Conservation (phyloP, 345 rosid genomes). For the Eucalyptus pumila region DNA sequence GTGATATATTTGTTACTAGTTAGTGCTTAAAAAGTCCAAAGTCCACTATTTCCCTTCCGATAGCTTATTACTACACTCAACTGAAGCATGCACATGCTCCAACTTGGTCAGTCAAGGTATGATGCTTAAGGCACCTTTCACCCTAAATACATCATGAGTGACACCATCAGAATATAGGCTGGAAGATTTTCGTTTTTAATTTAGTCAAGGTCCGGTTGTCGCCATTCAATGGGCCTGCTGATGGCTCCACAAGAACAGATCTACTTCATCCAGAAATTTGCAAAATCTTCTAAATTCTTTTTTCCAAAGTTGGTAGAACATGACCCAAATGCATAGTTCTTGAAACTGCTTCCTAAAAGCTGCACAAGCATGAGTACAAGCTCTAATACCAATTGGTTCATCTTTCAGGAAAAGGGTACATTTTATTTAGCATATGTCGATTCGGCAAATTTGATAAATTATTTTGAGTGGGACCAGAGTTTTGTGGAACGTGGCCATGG, state of each 20-base stretch:
- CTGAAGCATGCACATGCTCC: background rate
- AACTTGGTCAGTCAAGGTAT: background rate
- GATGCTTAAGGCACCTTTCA: background rate
- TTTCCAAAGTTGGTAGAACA: background rate
- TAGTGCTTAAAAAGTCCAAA: background rate
- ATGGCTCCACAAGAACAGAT: background rate
- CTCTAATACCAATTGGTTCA: background rate
- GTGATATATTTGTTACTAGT: background rate
- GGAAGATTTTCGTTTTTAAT: background rate
- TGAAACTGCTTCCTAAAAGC: background rate
- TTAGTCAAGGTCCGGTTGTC: background rate
- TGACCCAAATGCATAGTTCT: background rate
- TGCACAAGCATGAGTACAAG: background rate
- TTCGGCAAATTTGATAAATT: background rate
- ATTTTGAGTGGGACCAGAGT: background rate
- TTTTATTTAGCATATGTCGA: background rate
- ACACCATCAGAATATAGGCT: background rate
- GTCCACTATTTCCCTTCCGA: background rate
- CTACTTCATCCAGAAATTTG: background rate
- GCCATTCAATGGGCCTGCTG: background rate
- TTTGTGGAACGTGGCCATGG: background rate
- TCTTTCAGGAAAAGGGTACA: background rate
- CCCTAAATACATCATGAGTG: background rate
- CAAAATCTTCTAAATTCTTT: background rate
- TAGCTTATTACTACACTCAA: background rate